phyloP scores from a whole-genome alignment of 2,329 filamentous ascomycete genomes.

The Nannizziopsis arthrosporioides region DNA sequence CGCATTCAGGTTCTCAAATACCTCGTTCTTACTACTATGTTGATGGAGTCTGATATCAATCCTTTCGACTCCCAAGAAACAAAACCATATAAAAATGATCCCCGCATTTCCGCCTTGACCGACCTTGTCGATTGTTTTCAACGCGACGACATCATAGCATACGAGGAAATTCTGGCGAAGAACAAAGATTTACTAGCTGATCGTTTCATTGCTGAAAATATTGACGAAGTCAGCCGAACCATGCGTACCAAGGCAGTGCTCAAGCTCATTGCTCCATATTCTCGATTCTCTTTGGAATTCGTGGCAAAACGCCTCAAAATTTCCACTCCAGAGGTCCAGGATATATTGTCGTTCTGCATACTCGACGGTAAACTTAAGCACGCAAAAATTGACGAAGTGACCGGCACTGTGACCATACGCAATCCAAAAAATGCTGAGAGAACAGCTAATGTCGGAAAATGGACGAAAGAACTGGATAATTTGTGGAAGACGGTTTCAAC shows the following conservation, averaged over 20 bases:
- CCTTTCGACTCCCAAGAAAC: conserved; percentile 98
- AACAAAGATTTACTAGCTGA: conserved; percentile 85
- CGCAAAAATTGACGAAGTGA: conserved; percentile 80
- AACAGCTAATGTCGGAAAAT: conserved; percentile 58
- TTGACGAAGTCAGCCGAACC: conserved; percentile 94
- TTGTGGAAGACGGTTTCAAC: conserved; percentile 64
- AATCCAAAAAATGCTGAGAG: conserved; percentile 59
- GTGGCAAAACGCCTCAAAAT: conserved; percentile 84
- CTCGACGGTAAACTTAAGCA: conserved; percentile 68
- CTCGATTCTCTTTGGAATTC: conserved; percentile 75
- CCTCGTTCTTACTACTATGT: conserved; percentile 88
- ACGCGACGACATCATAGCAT: conserved; percentile 81
- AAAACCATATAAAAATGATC: conserved; percentile 93
- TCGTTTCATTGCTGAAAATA: conserved; percentile 95
- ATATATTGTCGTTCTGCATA: conserved; percentile 91
- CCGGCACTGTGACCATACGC: conserved; percentile 70
- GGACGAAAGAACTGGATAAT: conserved; percentile 56
- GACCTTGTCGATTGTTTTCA: conserved; percentile 95
- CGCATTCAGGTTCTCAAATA: conserved; percentile 97
- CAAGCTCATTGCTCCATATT: conserved; percentile 90
- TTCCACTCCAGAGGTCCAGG: conserved; percentile 72
- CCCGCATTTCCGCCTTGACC: conserved; percentile 92
- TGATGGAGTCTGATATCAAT: conserved; percentile 97
- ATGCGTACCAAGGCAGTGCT: conserved; percentile 94
- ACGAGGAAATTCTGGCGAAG: conserved; percentile 74